Evolutionary conservation across 2,329 filamentous ascomycete species (phyloP).

Genomic region (Claviceps pusilla): DNA sequence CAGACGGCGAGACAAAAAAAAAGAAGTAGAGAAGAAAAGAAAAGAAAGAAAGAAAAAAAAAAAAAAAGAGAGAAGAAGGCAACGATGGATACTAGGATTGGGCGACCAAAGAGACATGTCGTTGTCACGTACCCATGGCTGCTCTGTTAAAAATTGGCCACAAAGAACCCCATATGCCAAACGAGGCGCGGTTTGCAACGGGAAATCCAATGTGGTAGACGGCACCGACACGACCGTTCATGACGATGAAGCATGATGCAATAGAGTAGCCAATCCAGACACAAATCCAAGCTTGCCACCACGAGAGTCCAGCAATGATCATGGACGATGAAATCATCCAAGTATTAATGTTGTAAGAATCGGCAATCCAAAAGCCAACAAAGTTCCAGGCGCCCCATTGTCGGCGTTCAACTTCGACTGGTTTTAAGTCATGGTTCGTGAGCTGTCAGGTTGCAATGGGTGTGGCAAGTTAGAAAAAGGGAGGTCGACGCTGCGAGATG

Average conservation of each 20-base stretch:
- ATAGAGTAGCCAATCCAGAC: slow-evolving; percentile 78
- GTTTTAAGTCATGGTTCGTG: slow-evolving; percentile 68
- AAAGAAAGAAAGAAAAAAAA: not conserved
- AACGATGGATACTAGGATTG: not conserved
- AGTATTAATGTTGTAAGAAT: slow-evolving; percentile 79
- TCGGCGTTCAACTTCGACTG: slow-evolving; percentile 63
- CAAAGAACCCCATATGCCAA: slow-evolving; percentile 76
- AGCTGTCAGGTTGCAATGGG: slow-evolving; percentile 32
- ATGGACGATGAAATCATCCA: slow-evolving; percentile 88
- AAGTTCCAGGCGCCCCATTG: slow-evolving; percentile 84
- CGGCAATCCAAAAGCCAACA: slow-evolving; percentile 74
- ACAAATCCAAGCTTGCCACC: slow-evolving; percentile 87
- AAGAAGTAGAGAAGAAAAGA: too few species aligned
- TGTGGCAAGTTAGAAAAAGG: not conserved
- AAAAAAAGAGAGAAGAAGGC: too few species aligned
- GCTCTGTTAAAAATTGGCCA: slow-evolving; percentile 84
- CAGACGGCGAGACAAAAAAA: not conserved
- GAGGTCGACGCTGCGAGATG: not conserved
- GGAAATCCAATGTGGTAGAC: slow-evolving; percentile 84
- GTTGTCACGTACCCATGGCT: slow-evolving; percentile 44
- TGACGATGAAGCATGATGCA: slow-evolving; percentile 57
- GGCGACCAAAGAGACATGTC: not conserved
- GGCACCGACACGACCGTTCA: slow-evolving; percentile 72
- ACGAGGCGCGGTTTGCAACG: slow-evolving; percentile 60
- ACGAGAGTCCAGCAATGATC: slow-evolving; percentile 63